Percentiles rank a stretch among this genome's conserved stretches.
These are phyloP conservation scores for Candida gigantensis DNA, from an alignment of 1,139 yeast genomes.

Conservation along the genomic window DNA sequence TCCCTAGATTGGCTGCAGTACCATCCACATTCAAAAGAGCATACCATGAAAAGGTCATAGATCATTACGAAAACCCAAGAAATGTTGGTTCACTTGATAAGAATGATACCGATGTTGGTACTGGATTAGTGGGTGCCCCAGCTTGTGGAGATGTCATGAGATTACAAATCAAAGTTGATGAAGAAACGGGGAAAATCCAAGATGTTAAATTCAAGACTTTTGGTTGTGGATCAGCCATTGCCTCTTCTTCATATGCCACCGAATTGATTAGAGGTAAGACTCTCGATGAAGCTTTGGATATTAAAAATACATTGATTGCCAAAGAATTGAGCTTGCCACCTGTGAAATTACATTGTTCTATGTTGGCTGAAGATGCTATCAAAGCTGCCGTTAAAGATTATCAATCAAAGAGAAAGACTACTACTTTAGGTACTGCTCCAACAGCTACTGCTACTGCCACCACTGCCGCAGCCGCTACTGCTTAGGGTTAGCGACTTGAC, in stretches of 20 bases:
- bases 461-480: conserved; percentile 17
- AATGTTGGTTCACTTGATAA: conserved; percentile 94
- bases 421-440: conserved; percentile 11
- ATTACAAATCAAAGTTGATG: conserved; percentile 90
- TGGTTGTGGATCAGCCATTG: conserved; percentile 98
- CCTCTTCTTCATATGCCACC: conserved; percentile 91
- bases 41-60: conserved; percentile 80
- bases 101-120: conserved; percentile 78
- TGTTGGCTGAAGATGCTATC: conserved; percentile 98
- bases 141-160: conserved; percentile 99
- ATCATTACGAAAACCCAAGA: conserved; percentile 95
- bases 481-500: no score
- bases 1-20: neutral
- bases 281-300: conserved; percentile 87
- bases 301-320: conserved; percentile 90
- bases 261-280: conserved; percentile 95
- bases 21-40: conserved; percentile 21
- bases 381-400: conserved; percentile 96
- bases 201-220: conserved; percentile 97
- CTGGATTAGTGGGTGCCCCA: conserved; percentile 97
- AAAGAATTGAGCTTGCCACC: conserved; percentile 94
- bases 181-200: conserved; percentile 83
- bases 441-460: conserved; percentile 10
- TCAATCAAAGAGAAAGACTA: conserved; percentile 48
- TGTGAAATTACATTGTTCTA: conserved; percentile 94